Base-by-base conservation (phyloP, 2,329 filamentous ascomycete genomes). In the Cryphonectria nitschkei region DNA sequence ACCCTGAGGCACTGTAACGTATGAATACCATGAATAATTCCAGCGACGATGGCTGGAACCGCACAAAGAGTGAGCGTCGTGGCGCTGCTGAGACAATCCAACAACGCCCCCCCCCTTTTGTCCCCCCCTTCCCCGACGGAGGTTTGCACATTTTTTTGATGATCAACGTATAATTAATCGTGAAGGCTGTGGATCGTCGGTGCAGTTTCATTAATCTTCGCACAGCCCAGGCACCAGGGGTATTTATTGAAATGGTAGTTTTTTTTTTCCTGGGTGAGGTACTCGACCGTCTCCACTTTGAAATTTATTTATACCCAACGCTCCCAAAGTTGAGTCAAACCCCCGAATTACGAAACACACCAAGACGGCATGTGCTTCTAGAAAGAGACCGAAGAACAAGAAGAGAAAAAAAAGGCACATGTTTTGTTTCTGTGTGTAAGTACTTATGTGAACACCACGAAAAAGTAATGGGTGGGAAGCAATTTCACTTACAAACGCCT, bases 221-320 rank as follows among this genome's bases (percentile, higher is more conserved):
- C 52, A 16, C 52, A 13, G 52, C n/a, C 52, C 46, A 50, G n/a
- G 46, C 46, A 50, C 46, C 46, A 26, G 52, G 52, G 26, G 52
- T 56, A 4, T 14, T 56, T n/a, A 14, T 29, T 16, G 13, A 29
- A 29, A 29, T 56, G 9, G 26, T 26, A 26, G 26, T 26, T 56
- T 26, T 54, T 13, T 13, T 56, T 2, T 29, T 6, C 6, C 34
- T 50, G 46, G 19, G 26, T n/a, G n/a, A 56, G 52, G 26, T n/a
- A 13, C 52, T 29, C 26, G 52, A 29, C 3, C 52, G 52, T 29
- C 52, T 56, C 52, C 52, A 56, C 52, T 9, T 13, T 29, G n/a
- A 56, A 56, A 26, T 56, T 54, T 56, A 56, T 56, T 56, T 56
- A 56, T 56, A 56, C 26, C n/a, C n/a, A 56, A 26, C 5, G 13